phyloP scores from a whole-genome alignment of 2,329 filamentous ascomycete species.

The Alternaria ethzedia region DNA sequence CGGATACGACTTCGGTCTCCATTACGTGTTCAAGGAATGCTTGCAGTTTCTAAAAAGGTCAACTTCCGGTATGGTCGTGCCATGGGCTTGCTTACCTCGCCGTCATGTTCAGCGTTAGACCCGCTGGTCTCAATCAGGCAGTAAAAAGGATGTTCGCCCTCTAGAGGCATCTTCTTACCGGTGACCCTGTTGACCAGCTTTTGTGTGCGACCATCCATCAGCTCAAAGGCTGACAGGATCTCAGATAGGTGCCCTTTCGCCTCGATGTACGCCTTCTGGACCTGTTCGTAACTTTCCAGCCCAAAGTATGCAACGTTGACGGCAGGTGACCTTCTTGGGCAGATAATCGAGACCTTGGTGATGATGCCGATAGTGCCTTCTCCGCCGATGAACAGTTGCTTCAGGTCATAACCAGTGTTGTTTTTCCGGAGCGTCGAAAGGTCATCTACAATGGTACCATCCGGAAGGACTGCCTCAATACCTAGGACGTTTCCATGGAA shows the following conservation, averaged over 20 bases:
- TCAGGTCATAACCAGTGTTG: slow-evolving; percentile 97
- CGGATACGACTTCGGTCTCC: slow-evolving; percentile 81
- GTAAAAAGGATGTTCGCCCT: slow-evolving; percentile 89
- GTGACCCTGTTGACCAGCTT: slow-evolving; percentile 67
- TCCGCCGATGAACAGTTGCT: slow-evolving; percentile 94
- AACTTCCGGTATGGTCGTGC: background rate
- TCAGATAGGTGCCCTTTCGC: slow-evolving; percentile 91
- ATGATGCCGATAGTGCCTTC: slow-evolving; percentile 96
- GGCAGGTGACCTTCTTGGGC: slow-evolving; percentile 83
- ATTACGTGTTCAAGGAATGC: slow-evolving; percentile 91
- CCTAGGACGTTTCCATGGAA: slow-evolving; percentile 92
- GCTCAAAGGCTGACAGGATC: slow-evolving; percentile 95
- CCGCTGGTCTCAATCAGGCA: slow-evolving; percentile 96
- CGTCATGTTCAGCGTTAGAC: slow-evolving; percentile 91
- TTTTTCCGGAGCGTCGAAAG: slow-evolving; percentile 91
- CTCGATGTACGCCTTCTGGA: slow-evolving; percentile 82
- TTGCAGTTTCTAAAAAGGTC: slow-evolving; percentile 74
- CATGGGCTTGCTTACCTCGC: slow-evolving; percentile 52
- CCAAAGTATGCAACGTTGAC: slow-evolving; percentile 96
- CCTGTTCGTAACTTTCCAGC: slow-evolving; percentile 86
- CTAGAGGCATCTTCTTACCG: slow-evolving; percentile 78
- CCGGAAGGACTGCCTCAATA: slow-evolving; percentile 89
- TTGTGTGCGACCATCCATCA: slow-evolving; percentile 91
- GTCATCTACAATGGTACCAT: slow-evolving; percentile 91
- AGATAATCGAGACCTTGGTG: slow-evolving; percentile 87